Base-by-base conservation (phyloP, 1,284 basidiomycete genomes). In the Irpex lacteus region DNA sequence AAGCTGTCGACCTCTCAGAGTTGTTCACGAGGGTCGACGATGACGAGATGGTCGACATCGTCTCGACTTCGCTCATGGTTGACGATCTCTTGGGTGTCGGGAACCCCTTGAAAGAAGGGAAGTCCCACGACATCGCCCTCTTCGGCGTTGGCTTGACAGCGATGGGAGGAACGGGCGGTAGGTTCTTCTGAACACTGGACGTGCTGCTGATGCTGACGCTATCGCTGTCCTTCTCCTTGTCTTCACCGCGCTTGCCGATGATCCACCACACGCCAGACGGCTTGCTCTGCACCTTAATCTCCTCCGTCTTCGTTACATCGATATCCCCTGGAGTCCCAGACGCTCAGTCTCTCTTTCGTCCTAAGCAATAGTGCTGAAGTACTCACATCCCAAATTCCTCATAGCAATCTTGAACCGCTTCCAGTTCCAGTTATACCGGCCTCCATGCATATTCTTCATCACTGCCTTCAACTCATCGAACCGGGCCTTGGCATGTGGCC, bases 401-500 rank as follows among this genome's bases (percentile, higher is more conserved):
- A 92, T 88, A 3, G 90, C 90, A 60, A 88, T 80, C 76, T 83
- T 86, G 78, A 88, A 92, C 68, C 85, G 88, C 77, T 90, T 89
- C 90, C 90, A 92, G 66, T 82, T 87, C 90, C 90, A 92, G 49
- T 84, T 80, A 70, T 91, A 91, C 69, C 85, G 87, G 18, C 88
- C 87, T 6, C 88, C 89, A 65, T 92, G 83, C 69, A 92, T 84
- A 71, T 89, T 85, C 59, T 81, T 77, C 78, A 92, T 84, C 65
- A 92, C 88, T 34, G 81, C 81, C 75, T 90, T 90, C 63, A 92
- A 76, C 72, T 91, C 89, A 49, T 82, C 77, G 66, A 92, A 79
- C 64, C 89, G 85, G 50, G 78, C 78, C 73, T 78, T 85, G 15
- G 90, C 89, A 69, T 85, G 84, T 32, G 80, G 81, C 1, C 85